Conservation (phyloP, 2,329 filamentous ascomycete genomes). For the Lachnellula subtilissima region DNA sequence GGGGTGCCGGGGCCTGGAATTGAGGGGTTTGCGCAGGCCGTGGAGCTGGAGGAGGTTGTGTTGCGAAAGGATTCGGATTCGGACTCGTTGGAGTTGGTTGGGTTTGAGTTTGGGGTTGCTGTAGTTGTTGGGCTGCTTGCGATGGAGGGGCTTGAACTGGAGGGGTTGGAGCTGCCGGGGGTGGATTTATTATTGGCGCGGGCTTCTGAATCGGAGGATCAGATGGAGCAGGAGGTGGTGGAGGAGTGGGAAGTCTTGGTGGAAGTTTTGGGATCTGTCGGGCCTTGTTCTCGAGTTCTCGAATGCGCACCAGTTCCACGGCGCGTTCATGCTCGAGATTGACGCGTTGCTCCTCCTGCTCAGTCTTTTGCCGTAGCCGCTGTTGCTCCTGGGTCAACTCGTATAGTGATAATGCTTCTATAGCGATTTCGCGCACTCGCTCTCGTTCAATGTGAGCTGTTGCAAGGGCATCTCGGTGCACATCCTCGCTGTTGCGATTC, state of each 20-base stretch:
- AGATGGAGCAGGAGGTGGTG: constrained; percentile 4
- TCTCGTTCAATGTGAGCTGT: constrained; percentile 63
- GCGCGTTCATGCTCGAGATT: constrained; percentile 40
- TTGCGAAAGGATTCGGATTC: not conserved
- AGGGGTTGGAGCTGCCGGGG: not conserved
- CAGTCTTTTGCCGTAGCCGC: constrained; percentile 11
- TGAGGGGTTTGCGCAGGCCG: constrained; percentile 1
- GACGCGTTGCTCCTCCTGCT: constrained; percentile 23
- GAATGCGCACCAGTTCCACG: constrained; percentile 46
- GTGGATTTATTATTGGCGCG: not conserved
- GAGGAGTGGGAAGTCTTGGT: constrained; percentile 19
- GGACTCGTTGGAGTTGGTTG: not conserved
- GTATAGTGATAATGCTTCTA: constrained; percentile 45
- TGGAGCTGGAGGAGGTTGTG: not conserved
- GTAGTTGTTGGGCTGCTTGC: not conserved
- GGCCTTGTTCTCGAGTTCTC: constrained; percentile 38
- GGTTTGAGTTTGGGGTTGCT: not conserved
- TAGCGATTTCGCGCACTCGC: constrained; percentile 50
- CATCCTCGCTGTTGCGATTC: constrained; percentile 17
- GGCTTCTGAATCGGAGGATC: not conserved
- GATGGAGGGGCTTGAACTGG: not conserved
- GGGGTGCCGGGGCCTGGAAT: not conserved
- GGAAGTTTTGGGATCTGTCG: constrained; percentile 27
- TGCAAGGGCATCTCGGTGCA: constrained; percentile 52
- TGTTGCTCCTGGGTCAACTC: constrained; percentile 39